Percentiles rank a stretch among this genome's conserved stretches.
Conservation (phyloP, 805 yeast species). For the Nadsonia fulvescens region DNA sequence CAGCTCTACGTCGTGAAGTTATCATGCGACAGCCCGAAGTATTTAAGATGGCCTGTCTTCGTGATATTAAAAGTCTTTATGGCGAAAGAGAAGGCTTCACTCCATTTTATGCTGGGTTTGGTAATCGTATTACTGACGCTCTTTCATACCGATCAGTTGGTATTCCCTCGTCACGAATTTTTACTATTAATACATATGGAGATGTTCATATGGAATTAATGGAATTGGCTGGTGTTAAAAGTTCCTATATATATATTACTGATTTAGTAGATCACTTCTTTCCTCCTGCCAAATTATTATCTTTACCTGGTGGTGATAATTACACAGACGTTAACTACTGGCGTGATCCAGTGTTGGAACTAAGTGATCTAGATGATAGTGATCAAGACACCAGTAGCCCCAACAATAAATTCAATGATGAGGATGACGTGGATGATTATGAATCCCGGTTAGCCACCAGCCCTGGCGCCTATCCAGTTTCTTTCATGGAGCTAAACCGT, state of each 20-base stretch:
- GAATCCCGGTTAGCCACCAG: too few species aligned
- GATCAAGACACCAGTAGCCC: conserved; percentile 3
- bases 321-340: conserved; percentile 83
- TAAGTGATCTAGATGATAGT: conserved; percentile 15
- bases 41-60: conserved; percentile 93
- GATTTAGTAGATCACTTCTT: conserved; percentile 94
- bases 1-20: conserved; percentile 82
- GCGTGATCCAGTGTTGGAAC: conserved; percentile 60
- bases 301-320: conserved; percentile 30
- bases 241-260: conserved; percentile 74
- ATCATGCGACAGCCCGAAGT: conserved; percentile 91
- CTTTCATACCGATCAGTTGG: conserved; percentile 85
- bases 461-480: too few species aligned
- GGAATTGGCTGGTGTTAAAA: conserved; percentile 81
- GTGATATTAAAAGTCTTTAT: conserved; percentile 53
- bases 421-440: too few species aligned
- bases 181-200: conserved; percentile 90
- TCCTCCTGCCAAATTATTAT: conserved; percentile 49
- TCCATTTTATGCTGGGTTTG: conserved; percentile 95
- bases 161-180: conserved; percentile 83
- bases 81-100: conserved; percentile 16
- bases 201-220: conserved; percentile 94
- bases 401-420: too few species aligned
- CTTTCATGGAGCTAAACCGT: too few species aligned
- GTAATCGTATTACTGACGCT: conserved; percentile 92